Evolutionary conservation across 805 yeast species (phyloP), one percentile per base, ranked within the genome.

Genomic region (Yarrowia divulgata): DNA sequence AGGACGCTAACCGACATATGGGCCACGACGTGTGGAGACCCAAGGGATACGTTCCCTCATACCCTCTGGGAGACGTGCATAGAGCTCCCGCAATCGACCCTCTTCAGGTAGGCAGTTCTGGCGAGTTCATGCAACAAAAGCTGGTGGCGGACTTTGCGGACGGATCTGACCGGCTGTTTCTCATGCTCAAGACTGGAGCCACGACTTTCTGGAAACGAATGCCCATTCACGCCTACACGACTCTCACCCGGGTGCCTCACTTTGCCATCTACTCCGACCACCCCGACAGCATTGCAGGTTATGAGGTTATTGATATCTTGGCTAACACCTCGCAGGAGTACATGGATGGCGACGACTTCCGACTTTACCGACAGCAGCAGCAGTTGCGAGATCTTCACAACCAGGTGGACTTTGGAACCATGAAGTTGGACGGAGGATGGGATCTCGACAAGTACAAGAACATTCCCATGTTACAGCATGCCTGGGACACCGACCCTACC

Each of bases 151-250:
- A 74, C 50, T 74, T 71, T 49, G 74, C 74, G 14, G 55, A 69
- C 23, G 74, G 73, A 12, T 67, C 73, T 13, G 75, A 74, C n/a
- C 71, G 71, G 18, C 14, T 77, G 4, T 78, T 76, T 49, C 67
- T 80, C 48, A 74, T 79, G 75, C 71, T 79, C 64, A 79, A 79
- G 68, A 79, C 81, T 1, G 81, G 81, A 10, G 74, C 75, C 9
- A 74, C 77, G 4, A 78, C 74, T 3, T 72, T 76, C 55, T 77
- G 79, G 80, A 64, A 73, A 29, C 77, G 81, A 16, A 50, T 79
- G 57, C 81, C 82, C 9, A 69, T 76, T 16, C 83, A 80, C 67
- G 50, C 78, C 32, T 54, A 72, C 46, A 77, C 81, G 10, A 77
- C 81, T 3, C 70, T 79, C n/a, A 73, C 76, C 1, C 71, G 75